Conservation (phyloP, 179 eudicot genomes). For the Spinacia oleracea region DNA sequence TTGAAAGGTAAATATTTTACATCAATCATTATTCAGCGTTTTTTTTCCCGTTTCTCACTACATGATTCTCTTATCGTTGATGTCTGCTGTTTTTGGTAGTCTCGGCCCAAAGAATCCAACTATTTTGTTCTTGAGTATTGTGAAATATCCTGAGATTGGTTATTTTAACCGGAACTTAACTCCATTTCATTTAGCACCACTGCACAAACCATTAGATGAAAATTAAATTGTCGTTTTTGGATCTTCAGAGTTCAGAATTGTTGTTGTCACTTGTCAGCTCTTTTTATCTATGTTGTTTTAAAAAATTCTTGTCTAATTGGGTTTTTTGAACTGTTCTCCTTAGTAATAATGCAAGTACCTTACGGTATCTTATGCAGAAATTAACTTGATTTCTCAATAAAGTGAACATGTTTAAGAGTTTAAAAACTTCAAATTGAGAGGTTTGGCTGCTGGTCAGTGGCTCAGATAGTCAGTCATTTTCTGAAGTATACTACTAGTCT, state of each 20-base stretch:
- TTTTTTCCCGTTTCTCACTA: slow-evolving; percentile 43
- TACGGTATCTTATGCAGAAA: neutral
- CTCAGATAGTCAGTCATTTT: neutral
- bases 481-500: neutral
- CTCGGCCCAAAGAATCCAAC: slow-evolving; percentile 36
- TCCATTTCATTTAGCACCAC: neutral
- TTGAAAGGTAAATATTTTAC: slow-evolving; percentile 40
- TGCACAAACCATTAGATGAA: too few species aligned
- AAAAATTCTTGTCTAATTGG: neutral
- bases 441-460: neutral
- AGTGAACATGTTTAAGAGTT: neutral
- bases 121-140: slow-evolving; percentile 15
- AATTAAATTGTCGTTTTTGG: too few species aligned
- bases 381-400: neutral
- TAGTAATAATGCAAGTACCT: neutral
- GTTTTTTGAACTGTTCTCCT: too few species aligned
- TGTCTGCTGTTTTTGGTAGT: slow-evolving; percentile 43
- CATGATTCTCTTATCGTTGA: slow-evolving; percentile 34
- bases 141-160: slow-evolving; percentile 12
- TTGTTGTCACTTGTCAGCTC: too few species aligned
- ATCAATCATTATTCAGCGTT: slow-evolving; percentile 44
- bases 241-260: too few species aligned
- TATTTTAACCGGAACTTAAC: neutral
- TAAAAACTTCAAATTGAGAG: neutral
- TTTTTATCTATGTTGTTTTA: neutral